These are phyloP conservation scores for Solanum bulbocastanum DNA, from an alignment of 257 asterid genomes.

Conservation along the genomic window DNA sequence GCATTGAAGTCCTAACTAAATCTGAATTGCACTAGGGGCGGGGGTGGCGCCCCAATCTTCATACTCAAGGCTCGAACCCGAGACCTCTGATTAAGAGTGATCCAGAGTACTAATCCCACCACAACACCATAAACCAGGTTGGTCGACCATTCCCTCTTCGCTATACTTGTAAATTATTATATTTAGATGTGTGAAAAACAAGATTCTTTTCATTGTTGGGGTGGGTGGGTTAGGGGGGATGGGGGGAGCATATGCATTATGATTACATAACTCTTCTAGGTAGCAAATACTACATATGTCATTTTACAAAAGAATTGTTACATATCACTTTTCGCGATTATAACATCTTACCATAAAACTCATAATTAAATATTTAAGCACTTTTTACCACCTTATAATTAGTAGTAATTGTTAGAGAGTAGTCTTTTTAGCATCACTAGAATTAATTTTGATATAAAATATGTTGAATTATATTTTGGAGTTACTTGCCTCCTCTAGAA, in stretches of 20 bases:
- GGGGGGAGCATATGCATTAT: conserved; percentile 9
- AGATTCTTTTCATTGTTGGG: conserved; percentile 10
- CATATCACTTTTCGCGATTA: conserved; percentile 16
- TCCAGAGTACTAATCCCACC: too few species aligned
- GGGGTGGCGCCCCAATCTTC: not conserved
- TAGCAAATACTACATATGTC: not conserved
- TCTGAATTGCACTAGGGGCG: not conserved
- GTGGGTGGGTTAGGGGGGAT: not conserved
- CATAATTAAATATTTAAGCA: conserved; percentile 11
- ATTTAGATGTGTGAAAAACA: conserved; percentile 33
- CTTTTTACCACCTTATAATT: conserved; percentile 22
- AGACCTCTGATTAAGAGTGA: too few species aligned
- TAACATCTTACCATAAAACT: conserved; percentile 19
- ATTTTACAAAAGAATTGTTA: not conserved
- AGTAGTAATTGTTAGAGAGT: conserved; percentile 15
- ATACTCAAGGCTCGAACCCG: not conserved
- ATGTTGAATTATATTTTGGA: conserved; percentile 7
- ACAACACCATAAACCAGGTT: not conserved
- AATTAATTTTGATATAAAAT: conserved; percentile 1
- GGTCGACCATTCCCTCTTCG: not conserved
- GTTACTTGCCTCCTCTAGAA: conserved; percentile 12
- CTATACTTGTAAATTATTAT: not conserved
- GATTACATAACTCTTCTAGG: conserved; percentile 22
- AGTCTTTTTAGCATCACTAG: not conserved
- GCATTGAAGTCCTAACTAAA: too few species aligned